Evolutionary conservation across 2,329 filamentous ascomycete genomes (phyloP), one percentile per base, ranked within the genome.

Genomic region (Neofusicoccum kwambonambiense): DNA sequence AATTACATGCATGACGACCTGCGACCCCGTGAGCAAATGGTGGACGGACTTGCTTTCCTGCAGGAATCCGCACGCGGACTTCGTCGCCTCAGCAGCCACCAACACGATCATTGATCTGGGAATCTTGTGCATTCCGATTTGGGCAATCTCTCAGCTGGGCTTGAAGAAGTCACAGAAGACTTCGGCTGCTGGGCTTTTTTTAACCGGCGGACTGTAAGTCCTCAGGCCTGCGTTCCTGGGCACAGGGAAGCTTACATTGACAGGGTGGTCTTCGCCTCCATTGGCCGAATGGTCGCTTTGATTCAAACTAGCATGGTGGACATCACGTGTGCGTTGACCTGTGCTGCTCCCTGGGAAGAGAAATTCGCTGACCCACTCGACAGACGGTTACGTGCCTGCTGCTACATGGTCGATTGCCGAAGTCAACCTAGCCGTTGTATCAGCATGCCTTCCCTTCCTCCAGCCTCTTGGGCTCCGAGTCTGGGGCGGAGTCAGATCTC

Each of bases 1-100:
- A 8, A 67, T 70, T 52, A 69, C 68, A 8, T 68, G 71, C 65
- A 66, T 74, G 4, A 74, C 74, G 62, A 70, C 68, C 0, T 75
- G 74, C 61, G 67, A 68, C 15, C 73, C 73, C 4, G 70, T 74
- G 27, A 71, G 70, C 22, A 9, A 11, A 8, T 62, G 60, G 60
- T 62, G 60, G 60, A 51, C 15, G 37, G 35, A 62, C 49, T 12
- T 62, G n/a, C 34, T 45, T 12, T 22, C 60, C 22, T 62, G 60
- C 60, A 41, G 17, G 15, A 44, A 39, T 19, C 37, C 47, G 13
- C 45, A 34, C n/a, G 37, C 47, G 3, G 35, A 51, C 6, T 62
- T 51, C 39, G 22, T 62, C 34, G 49, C 60, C 12, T 62, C 45
- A 4, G 60, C 60, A 7, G 60, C 60, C 1, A 12, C 35, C 11